A percentile compares a stretch with the other conserved stretches of the same genome.
These are phyloP conservation scores for Plasmodium ovale DNA, from an alignment of 169 alveolate genomes.

Conservation along the genomic window DNA sequence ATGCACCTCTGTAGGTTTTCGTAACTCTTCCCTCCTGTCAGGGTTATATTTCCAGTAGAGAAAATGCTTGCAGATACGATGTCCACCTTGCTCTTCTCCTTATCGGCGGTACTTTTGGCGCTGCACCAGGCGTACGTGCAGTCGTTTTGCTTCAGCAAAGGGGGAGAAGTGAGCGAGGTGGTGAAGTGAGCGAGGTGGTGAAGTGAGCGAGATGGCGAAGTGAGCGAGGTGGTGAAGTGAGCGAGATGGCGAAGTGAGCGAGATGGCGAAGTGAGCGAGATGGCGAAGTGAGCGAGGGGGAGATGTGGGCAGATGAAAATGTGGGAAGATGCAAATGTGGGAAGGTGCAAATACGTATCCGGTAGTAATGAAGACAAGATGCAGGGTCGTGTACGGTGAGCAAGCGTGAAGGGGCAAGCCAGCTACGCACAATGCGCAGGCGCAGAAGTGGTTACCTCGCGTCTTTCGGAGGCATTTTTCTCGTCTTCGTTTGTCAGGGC, in stretches of 20 bases:
- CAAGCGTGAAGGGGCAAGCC: background rate
- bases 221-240: background rate
- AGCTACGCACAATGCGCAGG: background rate
- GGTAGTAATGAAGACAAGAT: too few species aligned
- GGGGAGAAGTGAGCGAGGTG: background rate
- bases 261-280: background rate
- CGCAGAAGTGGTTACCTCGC: constrained; percentile 15
- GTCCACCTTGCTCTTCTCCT: constrained; percentile 76
- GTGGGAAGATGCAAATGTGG: background rate
- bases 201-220: background rate
- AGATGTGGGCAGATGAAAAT: background rate
- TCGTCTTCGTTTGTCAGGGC: constrained; percentile 43
- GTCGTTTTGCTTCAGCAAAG: constrained; percentile 22
- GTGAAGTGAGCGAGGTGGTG: background rate
- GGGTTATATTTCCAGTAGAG: constrained; percentile 84
- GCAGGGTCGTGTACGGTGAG: too few species aligned
- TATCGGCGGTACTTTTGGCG: background rate
- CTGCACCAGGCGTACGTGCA: constrained; percentile 45
- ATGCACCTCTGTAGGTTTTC: constrained; percentile 62
- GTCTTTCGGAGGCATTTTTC: constrained; percentile 3
- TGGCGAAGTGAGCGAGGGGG: background rate
- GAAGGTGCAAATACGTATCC: too few species aligned
- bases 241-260: background rate
- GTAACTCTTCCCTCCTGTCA: constrained; percentile 83
- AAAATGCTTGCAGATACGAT: constrained; percentile 82